phyloP scores from a whole-genome alignment of 768 basidiomycete genomes.

The Nidularia sp. region DNA sequence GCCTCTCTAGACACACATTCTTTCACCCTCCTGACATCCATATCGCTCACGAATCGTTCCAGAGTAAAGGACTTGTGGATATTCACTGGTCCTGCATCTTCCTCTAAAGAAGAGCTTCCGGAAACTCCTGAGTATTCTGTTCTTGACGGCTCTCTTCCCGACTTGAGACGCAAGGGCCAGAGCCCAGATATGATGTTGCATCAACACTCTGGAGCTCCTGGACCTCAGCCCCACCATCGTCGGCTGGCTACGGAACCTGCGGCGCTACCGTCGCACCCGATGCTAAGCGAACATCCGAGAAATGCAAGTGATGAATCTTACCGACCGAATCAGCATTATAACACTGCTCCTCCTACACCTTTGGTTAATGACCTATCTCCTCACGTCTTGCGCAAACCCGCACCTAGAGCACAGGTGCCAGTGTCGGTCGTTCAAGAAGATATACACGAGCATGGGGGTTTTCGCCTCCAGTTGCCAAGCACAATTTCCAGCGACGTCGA shows the following conservation, averaged over 20 bases:
- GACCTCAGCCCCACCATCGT: background rate
- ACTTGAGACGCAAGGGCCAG: slow-evolving; percentile 14
- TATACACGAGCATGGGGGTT: background rate
- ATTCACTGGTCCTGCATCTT: slow-evolving; percentile 53
- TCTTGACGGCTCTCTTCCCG: slow-evolving; percentile 14
- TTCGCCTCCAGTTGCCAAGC: slow-evolving; percentile 47
- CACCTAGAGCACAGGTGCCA: slow-evolving; percentile 60
- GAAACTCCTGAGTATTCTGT: slow-evolving; percentile 29
- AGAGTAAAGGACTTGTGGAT: slow-evolving; percentile 77
- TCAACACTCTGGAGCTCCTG: slow-evolving; percentile 4
- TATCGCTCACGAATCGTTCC: slow-evolving; percentile 69
- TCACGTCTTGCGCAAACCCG: slow-evolving; percentile 53
- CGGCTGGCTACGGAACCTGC: no score
- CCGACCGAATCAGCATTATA: slow-evolving; percentile 23
- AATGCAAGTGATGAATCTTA: background rate
- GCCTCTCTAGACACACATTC: slow-evolving; percentile 63
- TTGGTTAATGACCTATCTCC: slow-evolving; percentile 10
- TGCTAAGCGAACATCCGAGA: background rate
- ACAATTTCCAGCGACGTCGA: slow-evolving; percentile 45
- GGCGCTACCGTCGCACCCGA: background rate
- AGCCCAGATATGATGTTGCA: slow-evolving; percentile 7
- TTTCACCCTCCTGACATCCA: slow-evolving; percentile 64
- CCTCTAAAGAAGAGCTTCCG: slow-evolving; percentile 17
- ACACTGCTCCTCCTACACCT: slow-evolving; percentile 25
- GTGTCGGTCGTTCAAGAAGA: slow-evolving; percentile 51